Evolutionary conservation across 208 protist species (phyloP), one percentile per base, ranked within the genome.

Genomic region (Porcisia hertigi): DNA sequence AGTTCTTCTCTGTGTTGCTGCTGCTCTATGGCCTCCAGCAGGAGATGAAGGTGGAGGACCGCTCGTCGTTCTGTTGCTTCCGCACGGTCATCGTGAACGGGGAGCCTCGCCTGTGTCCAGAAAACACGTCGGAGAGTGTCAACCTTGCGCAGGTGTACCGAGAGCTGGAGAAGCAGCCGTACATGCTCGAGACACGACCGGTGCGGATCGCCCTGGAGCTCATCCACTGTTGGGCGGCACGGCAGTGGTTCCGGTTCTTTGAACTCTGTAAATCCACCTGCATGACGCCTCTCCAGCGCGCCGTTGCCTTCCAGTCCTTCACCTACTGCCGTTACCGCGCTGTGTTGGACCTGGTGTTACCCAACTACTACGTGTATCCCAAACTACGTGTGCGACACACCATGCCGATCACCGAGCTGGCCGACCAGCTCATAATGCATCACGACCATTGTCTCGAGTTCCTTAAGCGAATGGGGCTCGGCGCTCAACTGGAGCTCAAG

Each of bases 1-100:
- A 97, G 76, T 90, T 94, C 72, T 81, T 97, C 60, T 94, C 91
- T 5, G 77, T 94, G 39, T 76, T 97, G 55, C 82, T 95, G 59
- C 82, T 97, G 49, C 84, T 93, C 58, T 93, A 93, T 75, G 93
- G 93, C 30, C 87, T 97, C n/a, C 78, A 92, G 43, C 88, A 94
- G 73, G 80, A 88, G 36, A 71, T 81, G 52, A 97, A 95, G 70
- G 82, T 87, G 36, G 93, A 97, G 73, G 89, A 95, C 67, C 82
- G 88, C 54, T 80, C 93, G 3, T 82, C 83, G 1, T 97, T 97
- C 71, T 96, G 87, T 62, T 65, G 62, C 54, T 86, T 88, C 65
- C 25, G 69, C 69, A 80, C 58, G 36, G 81, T 79, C 30, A 77
- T 74, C 20, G 72, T 76, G 5, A 69, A 81, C 63, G 82, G 81